Evolutionary conservation across 208 protist species (phyloP), one percentile per base, ranked within the genome.

Genomic region (Crithidia brevicula): DNA sequence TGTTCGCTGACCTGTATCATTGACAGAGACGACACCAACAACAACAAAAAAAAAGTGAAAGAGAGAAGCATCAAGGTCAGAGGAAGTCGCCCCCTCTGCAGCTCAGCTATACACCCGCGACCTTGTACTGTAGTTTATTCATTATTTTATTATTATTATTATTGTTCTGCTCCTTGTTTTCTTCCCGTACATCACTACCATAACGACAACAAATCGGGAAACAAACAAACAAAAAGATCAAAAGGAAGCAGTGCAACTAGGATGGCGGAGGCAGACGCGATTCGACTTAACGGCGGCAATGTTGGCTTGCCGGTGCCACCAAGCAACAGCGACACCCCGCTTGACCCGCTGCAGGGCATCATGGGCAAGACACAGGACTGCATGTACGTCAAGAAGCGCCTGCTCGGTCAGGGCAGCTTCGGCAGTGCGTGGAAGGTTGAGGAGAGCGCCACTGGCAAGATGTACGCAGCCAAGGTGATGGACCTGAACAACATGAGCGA

Each of bases 361-460:
- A 70, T 93, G 7, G 88, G 88, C 72, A 81, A 79, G 9, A 72
- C 61, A 46, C 69, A 75, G 15, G 79, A 84, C 47, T 89, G 81
- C 60, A 74, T 81, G 38, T 95, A 93, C 54, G 61, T 89, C 3
- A 93, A 95, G 70, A 83, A 93, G 52, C 94, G 91, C 31, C 60
- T 91, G 10, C 85, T 98, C 10, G 95, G 95, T 5, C 96, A 98
- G 67, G 95, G 95, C 4, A 92, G 82, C 54, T 98, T 97, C 70
- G 95, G 95, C 45, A 94, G 75, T 43, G 93, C 91, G 30, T 92
- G 92, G 74, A 79, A 94, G 4, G 92, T 96, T 30, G 85, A 90
- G 69, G 81, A 93, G 63, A 86, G 66, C 63, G 67, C 65, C n/a
- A 94, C 94, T 4, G 89, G 81, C 11, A 58, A 61, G 22, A 78